phyloP scores from a whole-genome alignment of 2,329 filamentous ascomycete species.

The Fusarium sacchari region DNA sequence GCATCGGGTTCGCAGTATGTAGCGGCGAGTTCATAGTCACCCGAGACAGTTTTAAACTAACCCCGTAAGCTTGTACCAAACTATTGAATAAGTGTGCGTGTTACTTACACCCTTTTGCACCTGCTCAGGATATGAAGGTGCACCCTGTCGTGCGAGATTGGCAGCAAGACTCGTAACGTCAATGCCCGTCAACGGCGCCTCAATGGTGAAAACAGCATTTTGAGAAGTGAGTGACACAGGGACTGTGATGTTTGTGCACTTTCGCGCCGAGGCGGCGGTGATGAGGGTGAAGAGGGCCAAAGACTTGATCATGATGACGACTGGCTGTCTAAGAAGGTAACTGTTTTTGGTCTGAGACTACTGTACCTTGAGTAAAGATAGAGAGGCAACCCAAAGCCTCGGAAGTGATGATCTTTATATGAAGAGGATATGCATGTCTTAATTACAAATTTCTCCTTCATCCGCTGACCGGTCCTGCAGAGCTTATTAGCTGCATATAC shows the following conservation, averaged over 20 bases:
- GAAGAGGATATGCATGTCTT: background rate
- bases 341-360: background rate
- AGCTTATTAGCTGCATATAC: background rate
- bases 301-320: conserved; percentile 36
- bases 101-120: conserved; percentile 56
- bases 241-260: conserved; percentile 63
- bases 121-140: conserved; percentile 57
- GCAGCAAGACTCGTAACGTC: conserved; percentile 67
- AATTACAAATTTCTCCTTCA: conserved; percentile 27
- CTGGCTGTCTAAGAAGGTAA: background rate
- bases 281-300: conserved; percentile 40
- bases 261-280: conserved; percentile 47
- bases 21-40: conserved; percentile 66
- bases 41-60: conserved; percentile 61
- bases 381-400: background rate
- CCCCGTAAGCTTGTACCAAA: background rate
- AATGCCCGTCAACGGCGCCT: conserved; percentile 61
- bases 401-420: conserved; percentile 31
- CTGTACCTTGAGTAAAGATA: background rate
- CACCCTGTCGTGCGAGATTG: conserved; percentile 58
- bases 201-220: conserved; percentile 63
- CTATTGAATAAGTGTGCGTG: background rate
- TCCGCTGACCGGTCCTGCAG: conserved; percentile 10
- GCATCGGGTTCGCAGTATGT: conserved; percentile 69
- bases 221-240: conserved; percentile 64